Evolutionary conservation across 345 rosid species (phyloP), one percentile per base, ranked within the genome.

Genomic region (Barbarea vulgaris): DNA sequence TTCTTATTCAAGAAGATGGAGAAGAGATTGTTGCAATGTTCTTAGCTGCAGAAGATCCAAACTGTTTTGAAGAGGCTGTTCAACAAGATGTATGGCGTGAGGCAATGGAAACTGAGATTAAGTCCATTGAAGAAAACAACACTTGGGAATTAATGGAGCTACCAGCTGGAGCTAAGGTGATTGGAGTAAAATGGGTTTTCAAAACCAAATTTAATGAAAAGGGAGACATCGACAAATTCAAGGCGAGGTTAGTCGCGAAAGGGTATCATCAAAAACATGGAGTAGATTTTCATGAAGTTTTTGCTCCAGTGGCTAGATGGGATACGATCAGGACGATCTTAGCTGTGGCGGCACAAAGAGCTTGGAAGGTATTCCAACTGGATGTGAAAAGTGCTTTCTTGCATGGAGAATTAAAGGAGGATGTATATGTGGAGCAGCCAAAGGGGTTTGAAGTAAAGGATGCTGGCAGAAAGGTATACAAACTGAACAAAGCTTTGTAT

Each of bases 331-430:
- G 46, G 5, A 13, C 1, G 4, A 4, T 39, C 0, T 2, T 39
- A 0, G 6, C 46, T 0, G 1, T 39, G 0, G 46, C 46, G 0
- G 46, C 6, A 1, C n/a, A 39, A 1, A 39, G 13, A 6, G 0
- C 7, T 0, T 39, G 46, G n/a, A 4, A 39, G 1, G 46, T 39
- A 0, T 4, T 3, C 2, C 46, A 39, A 1, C 15, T 39, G 0
- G n/a, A 39, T 4, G 46, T 39, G 0, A 39, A 39, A 4, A 39
- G 6, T 4, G n/a, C 6, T 0, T 39, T 39, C 4, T 0, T 39
- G 1, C 46, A 39, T 0, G n/a, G 46, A 13, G 46, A 39, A 4
- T 1, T 39, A 39, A 7, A 39, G 13, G 46, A 39, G 5, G n/a
- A 39, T 13, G 46, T 39, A 0, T 39, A 13, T 1, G 0, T 39